Evolutionary conservation across 345 rosid genomes (phyloP), one percentile per base, ranked within the genome.

Genomic region (Aegle marmelos): DNA sequence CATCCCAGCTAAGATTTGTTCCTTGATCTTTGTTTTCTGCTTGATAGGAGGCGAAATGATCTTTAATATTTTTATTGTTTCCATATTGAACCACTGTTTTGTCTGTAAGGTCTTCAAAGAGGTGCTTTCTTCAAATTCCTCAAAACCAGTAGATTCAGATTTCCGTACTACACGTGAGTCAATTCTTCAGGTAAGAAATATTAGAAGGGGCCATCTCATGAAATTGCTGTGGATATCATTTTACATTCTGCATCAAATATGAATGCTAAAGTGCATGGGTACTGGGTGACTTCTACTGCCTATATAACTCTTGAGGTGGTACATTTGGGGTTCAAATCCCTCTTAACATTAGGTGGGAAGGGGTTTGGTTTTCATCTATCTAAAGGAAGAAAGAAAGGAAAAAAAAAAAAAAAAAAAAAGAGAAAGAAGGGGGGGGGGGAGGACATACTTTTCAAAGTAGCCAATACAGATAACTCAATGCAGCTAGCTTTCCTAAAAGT

Each of bases 91-190:
- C 79, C 73, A 63, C 61, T 4, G 27, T 25, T 72, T 79, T 77
- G 60, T 72, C 3, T 73, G 5, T 60, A 83, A 92, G 98, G 91
- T 75, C 76, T 76, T 93, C 85, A 89, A 79, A 79, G 91, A 86
- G 77, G 90, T 83, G 68, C 83, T 93, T 73, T 82, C 89, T 65
- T 85, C 88, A 68, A 85, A 71, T 81, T 79, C 78, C 63, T 66
- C 83, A 58, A 86, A 83, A 57, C 82, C 83, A 80, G 75, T 81
- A 54, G 89, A 90, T 67, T 83, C 88, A 58, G 94, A 91, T 75
- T 91, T 91, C 78, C 87, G 90, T 57, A 73, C 89, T 72, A 86
- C 91, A 48, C 89, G 94, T 61, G 95, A 91, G 74, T 87, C 92
- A 33, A 82, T 93, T 85, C 95, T 93, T 80, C 94, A 93, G 91